Evolutionary conservation across 305 asterid genomes (phyloP), one percentile per base, ranked within the genome.

Genomic region (Petunia hybrid): DNA sequence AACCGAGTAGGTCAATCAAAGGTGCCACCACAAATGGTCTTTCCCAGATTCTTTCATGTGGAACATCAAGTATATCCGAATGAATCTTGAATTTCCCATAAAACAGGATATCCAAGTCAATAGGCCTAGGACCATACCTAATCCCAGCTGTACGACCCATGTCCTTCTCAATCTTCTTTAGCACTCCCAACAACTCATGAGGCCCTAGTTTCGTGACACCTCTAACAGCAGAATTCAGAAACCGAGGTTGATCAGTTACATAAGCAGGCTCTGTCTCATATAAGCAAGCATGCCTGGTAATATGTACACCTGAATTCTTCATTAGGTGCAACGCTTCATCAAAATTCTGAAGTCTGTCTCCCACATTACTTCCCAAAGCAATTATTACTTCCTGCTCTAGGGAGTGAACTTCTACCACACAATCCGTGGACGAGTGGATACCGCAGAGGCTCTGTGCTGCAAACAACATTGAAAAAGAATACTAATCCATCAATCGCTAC

Each of bases 21-120:
- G 98, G 99, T 6, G 97, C 97, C 91, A 96, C 89, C 9, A 94
- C 99, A 87, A 96, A 96, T 14, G 99, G 95, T 77, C 99, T 88
- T 88, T 96, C 99, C 97, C 94, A 92, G 36, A 96, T 92, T 73
- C 97, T 89, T 82, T 92, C 97, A 51, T 94, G 99, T 51, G 99
- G 98, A 46, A 96, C 86, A 3, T 76, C 86, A 1, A 96, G 97
- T 64, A 76, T 84, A 42, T 94, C 97, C 1, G 97, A 91, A 68
- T 86, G 85, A 53, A 96, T 85, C 84, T 73, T 91, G 82, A 78
- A 89, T 55, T 87, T 88, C 42, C 99, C 99, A 2, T 94, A 94
- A 63, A 96, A 94, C 90, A 94, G 82, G 53, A 96, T 96, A 81
- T 96, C 99, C 69, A 96, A 87, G 82, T 94, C 99, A 56, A 96